A percentile compares a stretch with the other conserved stretches of the same genome.
phyloP scores from a whole-genome alignment of 371 early-diverging fungal genomes.

The Vairimorpha apis region DNA sequence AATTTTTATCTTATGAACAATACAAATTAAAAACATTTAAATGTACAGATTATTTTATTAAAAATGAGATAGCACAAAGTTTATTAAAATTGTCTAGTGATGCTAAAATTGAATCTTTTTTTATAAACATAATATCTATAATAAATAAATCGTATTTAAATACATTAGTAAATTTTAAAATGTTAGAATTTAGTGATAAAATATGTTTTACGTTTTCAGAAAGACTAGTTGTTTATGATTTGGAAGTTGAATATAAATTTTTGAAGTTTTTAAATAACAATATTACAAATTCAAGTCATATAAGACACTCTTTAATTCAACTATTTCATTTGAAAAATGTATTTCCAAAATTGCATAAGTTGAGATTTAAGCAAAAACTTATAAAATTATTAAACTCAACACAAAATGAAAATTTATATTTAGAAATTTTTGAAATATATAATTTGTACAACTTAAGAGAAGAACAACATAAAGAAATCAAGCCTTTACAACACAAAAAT shows the following conservation, averaged over 20 bases:
- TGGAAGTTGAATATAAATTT: not conserved
- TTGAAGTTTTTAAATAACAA: not conserved
- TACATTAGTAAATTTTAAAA: not conserved
- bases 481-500: not conserved
- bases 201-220: constrained; percentile 23
- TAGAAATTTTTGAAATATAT: not conserved
- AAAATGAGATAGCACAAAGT: constrained; percentile 1
- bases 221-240: constrained; percentile 20
- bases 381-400: not conserved
- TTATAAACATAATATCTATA: not conserved
- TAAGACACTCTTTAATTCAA: not conserved
- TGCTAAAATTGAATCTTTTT: not conserved
- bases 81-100: not conserved
- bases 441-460: not conserved
- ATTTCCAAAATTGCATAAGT: not conserved
- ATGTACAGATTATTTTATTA: constrained; percentile 34
- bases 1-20: constrained; percentile 30
- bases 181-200: not conserved
- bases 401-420: not conserved
- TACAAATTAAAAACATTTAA: not conserved
- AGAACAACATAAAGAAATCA: not conserved
- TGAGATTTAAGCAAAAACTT: not conserved
- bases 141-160: not conserved
- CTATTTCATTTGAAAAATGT: not conserved
- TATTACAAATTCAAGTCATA: not conserved